A percentile compares a stretch with the other conserved stretches of the same genome.
Evolutionary conservation across 129 eudicot species (phyloP).

Genomic region (Mikania micrantha): DNA sequence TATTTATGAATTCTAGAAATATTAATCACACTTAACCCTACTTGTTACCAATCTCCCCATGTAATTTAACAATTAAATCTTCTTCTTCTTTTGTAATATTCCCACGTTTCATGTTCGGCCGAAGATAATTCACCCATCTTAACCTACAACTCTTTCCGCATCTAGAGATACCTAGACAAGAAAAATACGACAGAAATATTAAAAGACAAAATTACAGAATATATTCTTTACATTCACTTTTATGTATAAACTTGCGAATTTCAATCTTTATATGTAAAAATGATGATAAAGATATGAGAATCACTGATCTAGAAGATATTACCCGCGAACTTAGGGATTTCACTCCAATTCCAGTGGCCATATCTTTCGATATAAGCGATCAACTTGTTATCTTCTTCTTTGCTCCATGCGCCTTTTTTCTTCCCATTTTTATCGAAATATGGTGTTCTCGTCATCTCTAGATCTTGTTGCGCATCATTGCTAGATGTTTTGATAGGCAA

Average conservation of each 20-base stretch:
- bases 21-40: conserved; percentile 8
- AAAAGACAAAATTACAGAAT: too few relatives aligned
- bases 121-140: conserved; percentile 44
- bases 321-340: not conserved
- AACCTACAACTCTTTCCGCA: too few relatives aligned
- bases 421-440: not conserved
- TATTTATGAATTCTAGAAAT: not conserved
- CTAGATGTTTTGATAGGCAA: not conserved
- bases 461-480: too few relatives aligned
- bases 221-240: too few relatives aligned
- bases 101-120: conserved; percentile 32
- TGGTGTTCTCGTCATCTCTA: not conserved
- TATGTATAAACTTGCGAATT: too few relatives aligned
- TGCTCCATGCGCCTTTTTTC: not conserved
- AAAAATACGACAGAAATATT: not conserved
- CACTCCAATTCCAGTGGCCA: not conserved
- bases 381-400: not conserved
- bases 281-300: too few relatives aligned
- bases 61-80: conserved; percentile 12
- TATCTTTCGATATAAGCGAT: not conserved
- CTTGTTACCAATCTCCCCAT: conserved; percentile 23
- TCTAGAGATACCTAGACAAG: conserved; percentile 25
- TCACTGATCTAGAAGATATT: not conserved
- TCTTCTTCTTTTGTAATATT: conserved; percentile 32
- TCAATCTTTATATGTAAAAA: too few relatives aligned